Base-by-base conservation (phyloP, 306 rosid species). In the Vachellia collinsii region DNA sequence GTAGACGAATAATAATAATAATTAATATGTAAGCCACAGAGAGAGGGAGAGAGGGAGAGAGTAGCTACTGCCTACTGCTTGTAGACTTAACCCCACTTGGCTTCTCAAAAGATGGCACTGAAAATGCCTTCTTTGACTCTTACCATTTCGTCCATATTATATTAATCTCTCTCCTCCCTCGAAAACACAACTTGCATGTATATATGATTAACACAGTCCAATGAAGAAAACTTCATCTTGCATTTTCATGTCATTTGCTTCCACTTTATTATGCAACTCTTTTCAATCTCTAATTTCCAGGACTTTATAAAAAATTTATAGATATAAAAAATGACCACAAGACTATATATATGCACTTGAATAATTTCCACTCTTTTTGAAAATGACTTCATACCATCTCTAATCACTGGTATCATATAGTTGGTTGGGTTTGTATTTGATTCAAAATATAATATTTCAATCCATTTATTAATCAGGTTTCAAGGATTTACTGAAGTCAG, bases 81-180 rank as follows among this genome's bases (percentile, higher is more conserved):
- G 34, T 29, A 29, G 76, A 75, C 70, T 75, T 51, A 70, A 20
- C 73, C 78, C 78, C 70, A 70, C 64, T 36, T 19, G 19, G 1
- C 11, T 16, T 13, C 34, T n/a, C 6, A 4, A 86, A 75, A 83
- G 76, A 7, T 22, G 50, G 48, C 46, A 67, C 51, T 64, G 77
- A 80, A 80, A 73, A 83, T 80, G 66, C 59, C 66, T 71, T 75
- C 25, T 83, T 61, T 86, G 80, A 20, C 72, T 11, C 74, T 74
- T 82, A 65, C 71, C 37, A 62, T 74, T 81, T 53, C 63, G 75
- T 79, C 81, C 64, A n/a, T 73, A 2, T 29, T 29, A 29, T 66
- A 53, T 22, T 54, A 53, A 37, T 37, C 25, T 72, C 25, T 72
- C 13, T 58, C 36, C 59, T 22, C 37, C 54, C 53, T 34, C 20